Conservation (phyloP, 495 filamentous ascomycete species). For the Talaromyces borbonicus region DNA sequence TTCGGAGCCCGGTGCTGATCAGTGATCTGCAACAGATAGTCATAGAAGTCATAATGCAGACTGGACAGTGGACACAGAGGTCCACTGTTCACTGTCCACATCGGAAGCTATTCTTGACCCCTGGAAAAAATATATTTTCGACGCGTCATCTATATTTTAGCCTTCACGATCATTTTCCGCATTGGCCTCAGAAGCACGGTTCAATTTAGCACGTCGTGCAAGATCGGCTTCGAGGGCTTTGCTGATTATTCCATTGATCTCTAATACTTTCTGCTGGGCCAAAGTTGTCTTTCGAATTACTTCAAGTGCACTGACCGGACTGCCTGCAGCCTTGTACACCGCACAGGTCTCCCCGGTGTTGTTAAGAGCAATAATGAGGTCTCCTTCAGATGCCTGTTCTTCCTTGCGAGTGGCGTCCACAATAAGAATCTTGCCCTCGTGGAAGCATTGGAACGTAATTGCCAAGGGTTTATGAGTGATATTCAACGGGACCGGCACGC, state of each 20-base stretch:
- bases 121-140: not conserved
- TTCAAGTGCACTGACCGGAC: conserved; percentile 63
- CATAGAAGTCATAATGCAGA: no score
- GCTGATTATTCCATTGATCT: conserved; percentile 62
- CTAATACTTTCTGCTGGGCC: conserved; percentile 68
- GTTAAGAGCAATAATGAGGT: conserved; percentile 79
- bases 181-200: conserved; percentile 65
- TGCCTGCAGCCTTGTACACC: conserved; percentile 78
- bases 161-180: conserved; percentile 64
- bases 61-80: no score
- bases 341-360: conserved; percentile 85
- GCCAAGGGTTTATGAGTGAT: conserved; percentile 87
- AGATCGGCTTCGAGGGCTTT: conserved; percentile 65
- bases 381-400: conserved; percentile 76
- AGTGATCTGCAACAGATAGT: no score
- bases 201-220: conserved; percentile 61
- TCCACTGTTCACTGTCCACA: no score
- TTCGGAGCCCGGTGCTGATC: no score
- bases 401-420: conserved; percentile 74
- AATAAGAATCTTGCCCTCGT: conserved; percentile 55
- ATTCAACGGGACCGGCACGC: conserved; percentile 78
- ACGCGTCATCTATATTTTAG: not conserved
- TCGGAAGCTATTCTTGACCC: not conserved
- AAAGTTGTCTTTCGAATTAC: conserved; percentile 59
- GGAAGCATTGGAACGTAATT: conserved; percentile 73